Evolutionary conservation across 2,329 filamentous ascomycete genomes (phyloP).

Genomic region (Diplodia scrobiculata): DNA sequence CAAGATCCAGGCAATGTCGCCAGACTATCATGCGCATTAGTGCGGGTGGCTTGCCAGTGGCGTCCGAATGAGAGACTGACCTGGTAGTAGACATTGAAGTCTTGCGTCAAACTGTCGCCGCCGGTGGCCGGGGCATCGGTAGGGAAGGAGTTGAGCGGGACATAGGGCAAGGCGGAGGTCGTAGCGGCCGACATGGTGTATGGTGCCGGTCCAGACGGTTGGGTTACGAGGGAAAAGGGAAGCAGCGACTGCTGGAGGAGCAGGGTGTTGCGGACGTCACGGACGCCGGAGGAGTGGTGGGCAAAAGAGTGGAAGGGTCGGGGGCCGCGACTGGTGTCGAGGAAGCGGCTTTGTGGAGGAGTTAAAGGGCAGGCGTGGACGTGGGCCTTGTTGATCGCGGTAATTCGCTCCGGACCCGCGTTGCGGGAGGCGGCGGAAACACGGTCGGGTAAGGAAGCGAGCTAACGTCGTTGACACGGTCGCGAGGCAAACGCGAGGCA

Average conservation of each 20-base stretch:
- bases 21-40: constrained; percentile 57
- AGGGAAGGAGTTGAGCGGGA: constrained; percentile 40
- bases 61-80: constrained; percentile 45
- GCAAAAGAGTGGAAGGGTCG: constrained; percentile 13
- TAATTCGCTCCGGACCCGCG: constrained; percentile 22
- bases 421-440: constrained; percentile 6
- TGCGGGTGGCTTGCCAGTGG: not conserved
- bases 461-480: constrained; percentile 13
- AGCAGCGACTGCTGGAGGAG: not conserved
- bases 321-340: not conserved
- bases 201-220: constrained; percentile 12
- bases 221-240: not conserved
- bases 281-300: constrained; percentile 5
- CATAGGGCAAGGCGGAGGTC: constrained; percentile 40
- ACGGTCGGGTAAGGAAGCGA: constrained; percentile 1
- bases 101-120: constrained; percentile 61
- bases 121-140: constrained; percentile 66
- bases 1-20: constrained; percentile 81
- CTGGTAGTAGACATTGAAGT: constrained; percentile 85
- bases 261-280: constrained; percentile 8
- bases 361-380: constrained; percentile 20
- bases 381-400: constrained; percentile 13
- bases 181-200: constrained; percentile 38
- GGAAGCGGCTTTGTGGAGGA: constrained; percentile 14
- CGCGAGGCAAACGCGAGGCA: constrained; percentile 21